Evolutionary conservation across 2,329 filamentous ascomycete genomes (phyloP).

Genomic region (Alternaria arbusti): DNA sequence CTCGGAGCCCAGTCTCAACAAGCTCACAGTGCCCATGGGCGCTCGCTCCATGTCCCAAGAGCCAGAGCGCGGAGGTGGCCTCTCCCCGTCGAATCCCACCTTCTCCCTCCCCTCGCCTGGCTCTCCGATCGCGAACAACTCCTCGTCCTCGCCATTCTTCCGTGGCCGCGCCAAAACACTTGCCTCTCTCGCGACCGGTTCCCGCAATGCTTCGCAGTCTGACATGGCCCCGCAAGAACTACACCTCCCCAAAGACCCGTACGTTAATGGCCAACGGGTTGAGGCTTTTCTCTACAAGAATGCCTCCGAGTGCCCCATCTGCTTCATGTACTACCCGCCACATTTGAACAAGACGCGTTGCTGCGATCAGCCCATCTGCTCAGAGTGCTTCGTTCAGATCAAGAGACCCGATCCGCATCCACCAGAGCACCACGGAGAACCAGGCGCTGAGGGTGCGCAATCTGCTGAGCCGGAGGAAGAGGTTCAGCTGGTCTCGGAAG

Average conservation of each 20-base stretch:
- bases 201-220: slow-evolving; percentile 72
- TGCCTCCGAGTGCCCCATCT: slow-evolving; percentile 89
- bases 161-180: slow-evolving; percentile 88
- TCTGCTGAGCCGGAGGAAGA: slow-evolving; percentile 58
- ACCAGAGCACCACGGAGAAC: slow-evolving; percentile 71
- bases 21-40: slow-evolving; percentile 79
- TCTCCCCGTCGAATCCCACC: slow-evolving; percentile 66
- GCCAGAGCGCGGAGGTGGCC: slow-evolving; percentile 70
- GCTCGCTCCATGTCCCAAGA: slow-evolving; percentile 78
- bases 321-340: slow-evolving; percentile 93
- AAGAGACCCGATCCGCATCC: slow-evolving; percentile 91
- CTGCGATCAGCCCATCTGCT: slow-evolving; percentile 95
- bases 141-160: slow-evolving; percentile 64
- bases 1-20: slow-evolving; percentile 69
- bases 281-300: slow-evolving; percentile 96
- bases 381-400: slow-evolving; percentile 98
- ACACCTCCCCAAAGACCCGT: slow-evolving; percentile 80
- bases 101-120: slow-evolving; percentile 66
- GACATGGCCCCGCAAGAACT: slow-evolving; percentile 80
- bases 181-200: slow-evolving; percentile 78
- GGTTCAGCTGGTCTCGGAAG: slow-evolving; percentile 81
- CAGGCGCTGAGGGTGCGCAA: slow-evolving; percentile 39
- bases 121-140: slow-evolving; percentile 56
- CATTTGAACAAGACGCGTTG: slow-evolving; percentile 94
- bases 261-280: slow-evolving; percentile 90